Conservation (phyloP, 768 basidiomycete species). For the Leccinum pellstonianum region DNA sequence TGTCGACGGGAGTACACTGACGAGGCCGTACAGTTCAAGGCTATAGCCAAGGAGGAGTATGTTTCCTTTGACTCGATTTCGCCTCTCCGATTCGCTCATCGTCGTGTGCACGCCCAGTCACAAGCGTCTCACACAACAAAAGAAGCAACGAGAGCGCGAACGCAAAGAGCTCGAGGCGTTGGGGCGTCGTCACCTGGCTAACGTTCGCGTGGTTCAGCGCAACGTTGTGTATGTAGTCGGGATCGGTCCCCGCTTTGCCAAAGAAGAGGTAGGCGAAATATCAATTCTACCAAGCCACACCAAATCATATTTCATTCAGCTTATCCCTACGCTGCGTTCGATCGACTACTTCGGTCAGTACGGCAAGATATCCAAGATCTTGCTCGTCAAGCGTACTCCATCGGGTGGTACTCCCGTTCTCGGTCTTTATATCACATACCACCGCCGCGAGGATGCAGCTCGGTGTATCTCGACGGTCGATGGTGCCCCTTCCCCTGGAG, state of each 20-base stretch:
- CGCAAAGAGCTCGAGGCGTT: constrained; percentile 91
- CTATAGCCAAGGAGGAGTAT: constrained; percentile 93
- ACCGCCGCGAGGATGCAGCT: constrained; percentile 91
- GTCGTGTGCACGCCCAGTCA: constrained; percentile 52
- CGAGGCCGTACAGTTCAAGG: constrained; percentile 91
- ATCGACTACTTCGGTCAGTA: constrained; percentile 98
- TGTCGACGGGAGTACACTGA: constrained; percentile 93
- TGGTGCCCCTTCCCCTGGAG: constrained; percentile 86
- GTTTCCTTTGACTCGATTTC: constrained; percentile 33
- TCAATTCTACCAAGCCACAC: not conserved
- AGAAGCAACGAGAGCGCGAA: constrained; percentile 91
- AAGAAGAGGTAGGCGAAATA: constrained; percentile 78
- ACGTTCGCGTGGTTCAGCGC: constrained; percentile 94
- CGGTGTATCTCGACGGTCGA: constrained; percentile 92
- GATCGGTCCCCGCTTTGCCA: constrained; percentile 89
- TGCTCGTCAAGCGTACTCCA: constrained; percentile 85
- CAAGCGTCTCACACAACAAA: constrained; percentile 91
- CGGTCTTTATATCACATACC: constrained; percentile 96
- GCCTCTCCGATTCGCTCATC: constrained; percentile 15
- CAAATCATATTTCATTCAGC: constrained; percentile 41
- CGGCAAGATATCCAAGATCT: constrained; percentile 94
- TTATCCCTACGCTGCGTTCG: constrained; percentile 89
- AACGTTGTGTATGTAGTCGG: constrained; percentile 96
- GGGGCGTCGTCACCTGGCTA: constrained; percentile 82
- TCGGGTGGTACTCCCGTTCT: constrained; percentile 73